Conservation (phyloP, 352 stramenopile genomes). For the Hyaloperonospora arabidopsidis region DNA sequence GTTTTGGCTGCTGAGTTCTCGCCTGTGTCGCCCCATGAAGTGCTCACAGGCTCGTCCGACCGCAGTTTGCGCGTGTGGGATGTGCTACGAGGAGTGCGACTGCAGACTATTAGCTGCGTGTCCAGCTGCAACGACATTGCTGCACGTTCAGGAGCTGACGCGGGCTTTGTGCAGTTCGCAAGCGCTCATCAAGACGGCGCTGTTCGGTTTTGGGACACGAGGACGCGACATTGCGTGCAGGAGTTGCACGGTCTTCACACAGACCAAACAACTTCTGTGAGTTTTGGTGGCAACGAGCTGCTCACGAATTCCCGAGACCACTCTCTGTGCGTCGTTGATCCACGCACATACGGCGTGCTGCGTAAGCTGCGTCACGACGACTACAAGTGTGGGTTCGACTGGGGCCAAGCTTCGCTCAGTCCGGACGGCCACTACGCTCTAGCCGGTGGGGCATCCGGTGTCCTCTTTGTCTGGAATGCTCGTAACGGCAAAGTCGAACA, state of each 20-base stretch:
- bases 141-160: conserved; percentile 24
- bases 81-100: conserved; percentile 44
- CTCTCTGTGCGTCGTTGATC: conserved; percentile 57
- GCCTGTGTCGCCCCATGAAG: conserved; percentile 39
- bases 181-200: conserved; percentile 73
- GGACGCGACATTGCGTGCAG: conserved; percentile 42
- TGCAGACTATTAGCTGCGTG: conserved; percentile 70
- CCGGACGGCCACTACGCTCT: conserved; percentile 53
- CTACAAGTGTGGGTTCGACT: conserved; percentile 77
- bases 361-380: conserved; percentile 34
- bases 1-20: conserved; percentile 76
- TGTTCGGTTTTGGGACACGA: conserved; percentile 73
- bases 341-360: conserved; percentile 49
- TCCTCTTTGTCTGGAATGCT: conserved; percentile 62
- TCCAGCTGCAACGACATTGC: conserved; percentile 81
- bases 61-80: conserved; percentile 76
- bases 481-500: conserved; percentile 41
- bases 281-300: conserved; percentile 42
- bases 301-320: conserved; percentile 78
- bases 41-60: conserved; percentile 74
- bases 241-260: conserved; percentile 50
- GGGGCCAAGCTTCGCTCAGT: conserved; percentile 69
- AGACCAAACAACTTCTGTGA: conserved; percentile 72
- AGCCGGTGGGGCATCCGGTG: conserved; percentile 43
- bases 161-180: conserved; percentile 52